These are phyloP conservation scores for Globisporangium yorkense DNA, from an alignment of 352 stramenopile species.

Conservation along the genomic window DNA sequence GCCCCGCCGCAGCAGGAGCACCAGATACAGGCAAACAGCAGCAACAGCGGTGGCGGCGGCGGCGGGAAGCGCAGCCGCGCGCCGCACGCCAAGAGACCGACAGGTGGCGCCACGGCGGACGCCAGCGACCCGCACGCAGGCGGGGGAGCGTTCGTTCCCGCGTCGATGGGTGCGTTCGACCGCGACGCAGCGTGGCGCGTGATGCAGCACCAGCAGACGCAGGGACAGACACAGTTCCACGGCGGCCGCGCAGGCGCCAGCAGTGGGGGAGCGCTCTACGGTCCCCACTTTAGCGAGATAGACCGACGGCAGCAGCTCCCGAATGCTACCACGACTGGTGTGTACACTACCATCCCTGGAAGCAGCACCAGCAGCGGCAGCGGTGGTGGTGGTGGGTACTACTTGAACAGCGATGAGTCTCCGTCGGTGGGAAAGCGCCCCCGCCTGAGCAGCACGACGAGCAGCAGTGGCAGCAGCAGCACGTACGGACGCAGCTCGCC, in stretches of 20 bases:
- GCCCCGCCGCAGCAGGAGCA: not conserved
- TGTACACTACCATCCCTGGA: not conserved
- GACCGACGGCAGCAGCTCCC: slow-evolving; percentile 13
- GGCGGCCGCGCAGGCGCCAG: slow-evolving; percentile 2
- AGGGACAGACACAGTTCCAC: slow-evolving; percentile 14
- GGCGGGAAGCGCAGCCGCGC: slow-evolving; percentile 5
- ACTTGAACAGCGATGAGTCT: slow-evolving; percentile 6
- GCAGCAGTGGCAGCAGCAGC: slow-evolving; percentile 19
- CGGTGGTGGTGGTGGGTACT: slow-evolving; percentile 2
- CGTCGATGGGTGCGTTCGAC: slow-evolving; percentile 56
- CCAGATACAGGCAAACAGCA: slow-evolving; percentile 5
- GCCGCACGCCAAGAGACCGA: not conserved
- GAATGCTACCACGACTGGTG: not conserved
- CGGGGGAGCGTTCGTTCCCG: not conserved
- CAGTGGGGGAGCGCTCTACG: slow-evolving; percentile 7
- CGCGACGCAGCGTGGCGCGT: slow-evolving; percentile 37
- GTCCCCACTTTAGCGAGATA: slow-evolving; percentile 4
- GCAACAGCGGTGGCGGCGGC: not conserved
- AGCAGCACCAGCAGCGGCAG: slow-evolving; percentile 2
- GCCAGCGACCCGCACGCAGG: not conserved
- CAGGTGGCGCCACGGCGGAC: not conserved
- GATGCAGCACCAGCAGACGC: slow-evolving; percentile 26
- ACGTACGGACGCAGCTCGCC: slow-evolving; percentile 16
- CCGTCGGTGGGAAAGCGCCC: slow-evolving; percentile 15
- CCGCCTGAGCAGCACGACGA: slow-evolving; percentile 18